These are phyloP conservation scores for Graphilbum sp. DNA, from an alignment of 2,329 filamentous ascomycete genomes.

Conservation along the genomic window DNA sequence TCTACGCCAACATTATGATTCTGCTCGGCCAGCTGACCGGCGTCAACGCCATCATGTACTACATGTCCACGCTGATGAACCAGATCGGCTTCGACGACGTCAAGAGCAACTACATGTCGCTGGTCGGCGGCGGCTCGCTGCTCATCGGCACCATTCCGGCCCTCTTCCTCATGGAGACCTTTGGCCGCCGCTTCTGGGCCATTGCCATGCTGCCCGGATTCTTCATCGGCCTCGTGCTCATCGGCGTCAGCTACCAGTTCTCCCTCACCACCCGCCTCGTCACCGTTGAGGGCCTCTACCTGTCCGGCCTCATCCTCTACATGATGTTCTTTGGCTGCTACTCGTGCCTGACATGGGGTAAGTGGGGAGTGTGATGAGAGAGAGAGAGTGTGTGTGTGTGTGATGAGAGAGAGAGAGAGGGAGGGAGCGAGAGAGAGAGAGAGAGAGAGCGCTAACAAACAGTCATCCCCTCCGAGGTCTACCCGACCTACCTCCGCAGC, in stretches of 20 bases:
- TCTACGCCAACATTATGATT: slow-evolving; percentile 56
- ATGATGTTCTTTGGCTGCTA: slow-evolving; percentile 54
- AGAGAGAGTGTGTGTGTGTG: too few species aligned
- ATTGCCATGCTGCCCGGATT: slow-evolving; percentile 56
- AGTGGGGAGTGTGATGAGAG: too few species aligned
- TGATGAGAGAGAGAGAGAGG: too few species aligned
- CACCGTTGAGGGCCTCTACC: slow-evolving; percentile 42
- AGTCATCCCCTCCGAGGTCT: slow-evolving; percentile 51
- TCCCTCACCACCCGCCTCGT: slow-evolving; percentile 25
- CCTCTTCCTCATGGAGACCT: slow-evolving; percentile 55
- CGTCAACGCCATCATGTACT: slow-evolving; percentile 56
- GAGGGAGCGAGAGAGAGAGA: too few species aligned
- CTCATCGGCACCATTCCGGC: slow-evolving; percentile 52
- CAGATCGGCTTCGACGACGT: slow-evolving; percentile 49
- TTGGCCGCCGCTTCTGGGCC: slow-evolving; percentile 59
- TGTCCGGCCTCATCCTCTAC: slow-evolving; percentile 51
- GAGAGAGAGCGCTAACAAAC: too few species aligned
- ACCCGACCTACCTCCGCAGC: slow-evolving; percentile 53
- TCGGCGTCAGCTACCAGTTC: slow-evolving; percentile 47
- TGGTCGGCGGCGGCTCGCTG: slow-evolving; percentile 52
- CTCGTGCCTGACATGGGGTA: slow-evolving; percentile 41
- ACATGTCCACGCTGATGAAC: slow-evolving; percentile 51
- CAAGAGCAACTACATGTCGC: slow-evolving; percentile 55
- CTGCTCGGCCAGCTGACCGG: slow-evolving; percentile 55
- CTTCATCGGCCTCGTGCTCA: slow-evolving; percentile 51